Percentiles rank a stretch among this genome's conserved stretches.
Conservation (phyloP, 208 protist species). For the Acanthamoeba healyi region DNA sequence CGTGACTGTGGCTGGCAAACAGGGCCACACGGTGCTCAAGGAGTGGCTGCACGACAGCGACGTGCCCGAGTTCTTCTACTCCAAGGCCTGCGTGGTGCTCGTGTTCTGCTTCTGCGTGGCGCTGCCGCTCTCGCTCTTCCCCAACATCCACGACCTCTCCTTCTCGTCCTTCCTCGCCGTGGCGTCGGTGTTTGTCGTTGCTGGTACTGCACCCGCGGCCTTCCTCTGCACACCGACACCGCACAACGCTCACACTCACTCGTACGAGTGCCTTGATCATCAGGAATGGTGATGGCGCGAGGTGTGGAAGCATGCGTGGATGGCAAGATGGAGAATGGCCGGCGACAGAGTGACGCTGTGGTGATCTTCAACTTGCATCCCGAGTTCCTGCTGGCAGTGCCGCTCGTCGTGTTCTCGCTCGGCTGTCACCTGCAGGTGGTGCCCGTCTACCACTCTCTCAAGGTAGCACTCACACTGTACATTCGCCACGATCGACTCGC, state of each 20-base stretch:
- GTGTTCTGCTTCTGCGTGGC: slow-evolving; percentile 55
- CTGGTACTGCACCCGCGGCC: neutral
- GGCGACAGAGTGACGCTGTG: neutral
- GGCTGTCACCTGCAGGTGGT: slow-evolving; percentile 69
- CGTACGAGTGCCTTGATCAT: neutral
- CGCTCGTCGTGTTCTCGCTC: slow-evolving; percentile 62
- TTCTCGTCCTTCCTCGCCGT: slow-evolving; percentile 66
- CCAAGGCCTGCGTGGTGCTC: slow-evolving; percentile 52
- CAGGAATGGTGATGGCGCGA: neutral
- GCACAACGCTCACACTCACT: neutral
- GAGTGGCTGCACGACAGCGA: slow-evolving; percentile 3
- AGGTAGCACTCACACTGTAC: neutral
- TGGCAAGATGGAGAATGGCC: neutral
- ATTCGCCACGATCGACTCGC: neutral
- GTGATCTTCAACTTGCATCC: neutral
- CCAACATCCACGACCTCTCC: slow-evolving; percentile 60
- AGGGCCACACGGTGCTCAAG: slow-evolving; percentile 33
- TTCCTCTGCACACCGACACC: too few species aligned
- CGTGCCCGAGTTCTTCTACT: slow-evolving; percentile 46
- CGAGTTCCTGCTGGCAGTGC: slow-evolving; percentile 38
- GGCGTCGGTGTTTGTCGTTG: slow-evolving; percentile 57
- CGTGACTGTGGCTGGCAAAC: neutral
- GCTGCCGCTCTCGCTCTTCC: slow-evolving; percentile 58
- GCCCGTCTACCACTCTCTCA: slow-evolving; percentile 24
- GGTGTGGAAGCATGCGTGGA: slow-evolving; percentile 36